These are phyloP conservation scores for Irpex sp. DNA, from an alignment of 1,284 basidiomycete genomes.

Conservation along the genomic window DNA sequence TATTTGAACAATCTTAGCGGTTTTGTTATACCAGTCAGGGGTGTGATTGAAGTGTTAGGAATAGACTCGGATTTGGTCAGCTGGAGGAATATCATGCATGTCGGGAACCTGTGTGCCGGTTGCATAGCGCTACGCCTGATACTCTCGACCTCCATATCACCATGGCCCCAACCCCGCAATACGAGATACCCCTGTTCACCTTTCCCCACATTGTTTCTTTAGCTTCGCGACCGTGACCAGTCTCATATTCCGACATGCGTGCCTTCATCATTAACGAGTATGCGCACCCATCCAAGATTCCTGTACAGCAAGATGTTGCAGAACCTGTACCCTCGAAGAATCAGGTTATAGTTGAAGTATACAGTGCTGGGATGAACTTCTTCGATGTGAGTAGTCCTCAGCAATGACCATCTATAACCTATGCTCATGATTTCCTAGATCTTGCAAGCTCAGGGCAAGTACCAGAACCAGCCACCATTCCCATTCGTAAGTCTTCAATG, in stretches of 20 bases:
- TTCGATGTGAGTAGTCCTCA: conserved; percentile 55
- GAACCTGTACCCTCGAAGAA: conserved; percentile 49
- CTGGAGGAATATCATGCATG: not conserved
- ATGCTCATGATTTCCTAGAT: conserved; percentile 43
- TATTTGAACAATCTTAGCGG: not conserved
- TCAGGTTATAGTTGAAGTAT: conserved; percentile 81
- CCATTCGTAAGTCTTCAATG: conserved; percentile 58
- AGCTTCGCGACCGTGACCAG: not conserved
- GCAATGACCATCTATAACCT: not conserved
- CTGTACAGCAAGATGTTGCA: conserved; percentile 53
- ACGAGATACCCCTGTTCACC: not conserved
- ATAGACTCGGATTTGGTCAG: not conserved
- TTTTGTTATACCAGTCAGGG: not conserved
- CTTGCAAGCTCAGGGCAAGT: conserved; percentile 84
- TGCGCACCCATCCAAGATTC: conserved; percentile 71
- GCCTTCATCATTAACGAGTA: conserved; percentile 75
- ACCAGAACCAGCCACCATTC: conserved; percentile 79
- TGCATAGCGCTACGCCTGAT: not conserved
- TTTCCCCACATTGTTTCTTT: not conserved
- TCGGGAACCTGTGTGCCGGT: not conserved
- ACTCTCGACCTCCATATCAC: not conserved
- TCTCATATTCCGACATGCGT: conserved; percentile 50
- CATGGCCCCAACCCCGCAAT: not conserved
- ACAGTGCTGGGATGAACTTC: conserved; percentile 76
- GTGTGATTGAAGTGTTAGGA: not conserved